phyloP scores from a whole-genome alignment of 768 basidiomycete species.

The Epithele typhae region DNA sequence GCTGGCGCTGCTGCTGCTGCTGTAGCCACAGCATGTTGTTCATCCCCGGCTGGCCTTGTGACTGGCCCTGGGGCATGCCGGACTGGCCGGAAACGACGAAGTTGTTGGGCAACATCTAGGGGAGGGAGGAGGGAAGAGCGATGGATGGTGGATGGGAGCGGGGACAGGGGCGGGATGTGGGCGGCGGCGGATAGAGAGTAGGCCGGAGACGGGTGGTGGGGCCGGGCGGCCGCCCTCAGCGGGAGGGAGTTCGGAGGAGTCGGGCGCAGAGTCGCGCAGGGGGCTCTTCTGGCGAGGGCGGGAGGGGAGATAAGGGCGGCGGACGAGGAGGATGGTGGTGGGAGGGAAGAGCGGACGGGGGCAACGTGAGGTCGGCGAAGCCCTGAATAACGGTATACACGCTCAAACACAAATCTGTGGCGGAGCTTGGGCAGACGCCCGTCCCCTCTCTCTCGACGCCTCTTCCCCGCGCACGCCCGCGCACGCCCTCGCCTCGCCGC shows the following conservation, averaged over 20 bases:
- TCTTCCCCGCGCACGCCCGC: no score
- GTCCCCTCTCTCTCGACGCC: no score
- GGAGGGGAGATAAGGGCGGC: constrained; percentile 18
- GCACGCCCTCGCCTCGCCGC: no score
- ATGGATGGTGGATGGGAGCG: constrained; percentile 18
- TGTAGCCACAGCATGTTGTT: constrained; percentile 55
- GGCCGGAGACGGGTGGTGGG: constrained; percentile 6
- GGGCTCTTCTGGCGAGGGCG: constrained; percentile 12
- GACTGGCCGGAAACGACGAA: constrained; percentile 46
- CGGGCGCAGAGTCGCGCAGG: constrained; percentile 22
- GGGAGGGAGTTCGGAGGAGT: not conserved
- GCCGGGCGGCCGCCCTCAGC: constrained; percentile 11
- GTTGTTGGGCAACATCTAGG: constrained; percentile 42
- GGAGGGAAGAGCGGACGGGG: constrained; percentile 21
- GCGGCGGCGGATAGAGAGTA: constrained; percentile 11
- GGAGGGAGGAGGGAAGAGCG: constrained; percentile 54
- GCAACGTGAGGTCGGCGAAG: constrained; percentile 21
- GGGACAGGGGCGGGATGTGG: constrained; percentile 2
- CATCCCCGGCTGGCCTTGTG: constrained; percentile 30
- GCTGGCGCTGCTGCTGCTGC: constrained; percentile 34
- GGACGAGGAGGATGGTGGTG: constrained; percentile 22
- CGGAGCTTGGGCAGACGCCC: constrained; percentile 18
- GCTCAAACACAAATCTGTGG: constrained; percentile 21
- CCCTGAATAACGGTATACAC: constrained; percentile 20
- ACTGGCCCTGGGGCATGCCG: constrained; percentile 32